Evolutionary conservation across 257 asterid genomes (phyloP), one percentile per base, ranked within the genome.

Genomic region (Jacaranda copaia): DNA sequence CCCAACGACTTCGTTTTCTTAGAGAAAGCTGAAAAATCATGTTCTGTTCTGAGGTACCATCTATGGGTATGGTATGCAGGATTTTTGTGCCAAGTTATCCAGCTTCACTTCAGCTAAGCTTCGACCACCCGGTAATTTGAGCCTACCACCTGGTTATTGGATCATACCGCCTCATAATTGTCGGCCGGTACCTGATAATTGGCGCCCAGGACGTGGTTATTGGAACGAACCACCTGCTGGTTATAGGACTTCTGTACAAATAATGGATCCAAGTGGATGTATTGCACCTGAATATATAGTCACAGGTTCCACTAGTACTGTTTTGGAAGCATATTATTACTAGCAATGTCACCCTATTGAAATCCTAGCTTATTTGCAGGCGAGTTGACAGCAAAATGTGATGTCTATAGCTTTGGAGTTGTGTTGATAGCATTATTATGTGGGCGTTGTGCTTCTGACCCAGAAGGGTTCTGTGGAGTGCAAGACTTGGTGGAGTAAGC

Each of bases 281-380:
- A 4, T 2, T 52, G 58, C 20, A 14, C 58, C 58, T 52, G 19
- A 14, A 14, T 52, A 52, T n/a, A 13, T 14, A 52, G 1, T 52
- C 4, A 1, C 19, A 52, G 46, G 58, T 52, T 52, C 19, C 8
- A 4, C 6, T 52, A 0, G 58, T 52, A 52, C 3, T 52, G 19
- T 52, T 52, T n/a, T 52, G 13, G 58, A 52, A 52, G 18, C 58
- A 52, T 12, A 52, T 52, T 52, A 15, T 48, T 1, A 14, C 19
- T 63, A 8, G 57, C 77, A 85, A 74, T 57, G 90, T 90, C 4
- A 89, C 92, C 0, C 79, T 4, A 42, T 42, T 5, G 92, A 70
- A 89, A 89, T 55, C 87, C 19, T 10, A 1, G 3, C 15, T 48
- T 3, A 6, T 6, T 3, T 52, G 19, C 58, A 14, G 58, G 58